These are phyloP conservation scores for Avena insularis DNA, from an alignment of 176 grass and related monocot genomes.

Conservation along the genomic window DNA sequence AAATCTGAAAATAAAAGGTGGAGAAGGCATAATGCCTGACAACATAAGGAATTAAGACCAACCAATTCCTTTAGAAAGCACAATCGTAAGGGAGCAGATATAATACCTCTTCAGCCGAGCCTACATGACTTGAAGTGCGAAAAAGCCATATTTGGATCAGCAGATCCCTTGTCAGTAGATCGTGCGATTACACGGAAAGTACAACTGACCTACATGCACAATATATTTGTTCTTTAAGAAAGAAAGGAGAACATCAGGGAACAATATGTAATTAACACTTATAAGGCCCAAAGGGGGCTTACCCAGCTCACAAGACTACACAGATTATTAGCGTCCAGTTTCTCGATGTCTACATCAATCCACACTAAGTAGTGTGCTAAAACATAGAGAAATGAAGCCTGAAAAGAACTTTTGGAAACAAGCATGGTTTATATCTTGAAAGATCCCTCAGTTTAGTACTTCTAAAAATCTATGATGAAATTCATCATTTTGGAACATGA, in stretches of 20 bases:
- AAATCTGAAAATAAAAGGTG: slow-evolving; percentile 15
- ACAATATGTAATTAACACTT: not conserved
- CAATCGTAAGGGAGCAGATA: not conserved
- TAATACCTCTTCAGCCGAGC: slow-evolving; percentile 84
- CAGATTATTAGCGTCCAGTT: slow-evolving; percentile 62
- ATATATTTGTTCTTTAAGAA: slow-evolving; percentile 30
- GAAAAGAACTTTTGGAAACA: slow-evolving; percentile 45
- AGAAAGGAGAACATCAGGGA: slow-evolving; percentile 7
- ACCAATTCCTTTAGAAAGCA: slow-evolving; percentile 26
- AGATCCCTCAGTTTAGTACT: not conserved
- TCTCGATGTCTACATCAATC: slow-evolving; percentile 55
- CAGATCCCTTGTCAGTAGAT: slow-evolving; percentile 61
- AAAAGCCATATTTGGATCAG: slow-evolving; percentile 69
- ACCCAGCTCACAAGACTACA: slow-evolving; percentile 76
- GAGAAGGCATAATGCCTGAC: not conserved
- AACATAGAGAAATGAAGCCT: slow-evolving; percentile 82
- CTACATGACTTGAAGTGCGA: slow-evolving; percentile 72
- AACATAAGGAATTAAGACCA: not conserved
- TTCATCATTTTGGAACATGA: slow-evolving; percentile 10
- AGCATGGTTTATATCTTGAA: slow-evolving; percentile 13
- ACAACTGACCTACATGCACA: slow-evolving; percentile 65
- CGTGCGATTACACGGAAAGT: slow-evolving; percentile 67
- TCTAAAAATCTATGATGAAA: not conserved
- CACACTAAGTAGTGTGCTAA: slow-evolving; percentile 63
- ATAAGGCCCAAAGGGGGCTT: slow-evolving; percentile 10